A percentile compares a stretch with the other conserved stretches of the same genome.
Evolutionary conservation across 306 rosid genomes (phyloP).

Genomic region (Canavalia gladiata): DNA sequence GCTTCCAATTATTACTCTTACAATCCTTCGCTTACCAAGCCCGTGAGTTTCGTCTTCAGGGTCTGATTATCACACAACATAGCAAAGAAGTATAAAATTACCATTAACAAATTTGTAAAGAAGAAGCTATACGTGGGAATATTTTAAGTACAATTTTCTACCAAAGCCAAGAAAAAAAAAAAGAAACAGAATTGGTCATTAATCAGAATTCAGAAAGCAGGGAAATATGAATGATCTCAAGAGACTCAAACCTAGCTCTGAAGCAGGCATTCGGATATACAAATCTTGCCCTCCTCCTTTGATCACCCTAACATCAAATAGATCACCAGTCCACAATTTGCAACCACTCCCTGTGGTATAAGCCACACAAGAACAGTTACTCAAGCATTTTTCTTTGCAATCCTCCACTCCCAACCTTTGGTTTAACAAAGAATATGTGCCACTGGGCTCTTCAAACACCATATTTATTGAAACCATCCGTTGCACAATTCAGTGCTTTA

Average conservation of each 20-base stretch:
- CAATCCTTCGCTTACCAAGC: not conserved
- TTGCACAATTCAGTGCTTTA: conserved; percentile 40
- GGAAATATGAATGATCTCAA: no score
- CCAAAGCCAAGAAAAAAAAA: not conserved
- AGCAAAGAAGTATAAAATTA: not conserved
- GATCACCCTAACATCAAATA: conserved; percentile 46
- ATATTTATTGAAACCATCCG: conserved; percentile 38
- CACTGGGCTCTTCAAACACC: conserved; percentile 33
- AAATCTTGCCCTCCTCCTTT: conserved; percentile 34
- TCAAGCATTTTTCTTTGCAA: conserved; percentile 46
- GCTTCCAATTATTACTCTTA: conserved; percentile 31
- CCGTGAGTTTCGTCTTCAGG: not conserved
- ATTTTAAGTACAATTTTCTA: not conserved
- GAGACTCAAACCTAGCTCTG: conserved; percentile 40
- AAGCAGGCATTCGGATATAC: conserved; percentile 42
- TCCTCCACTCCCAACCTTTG: conserved; percentile 19
- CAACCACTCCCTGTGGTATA: conserved; percentile 44
- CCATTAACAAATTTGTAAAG: not conserved
- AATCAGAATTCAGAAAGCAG: not conserved
- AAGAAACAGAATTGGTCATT: conserved; percentile 10
- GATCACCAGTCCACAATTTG: conserved; percentile 50
- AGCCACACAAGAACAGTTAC: conserved; percentile 53
- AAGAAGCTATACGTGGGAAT: not conserved
- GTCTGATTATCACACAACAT: conserved; percentile 1
- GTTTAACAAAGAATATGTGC: conserved; percentile 23